Evolutionary conservation across 176 grass and related monocot genomes (phyloP), one percentile per base, ranked within the genome.

Genomic region (Oryza meridionalis): DNA sequence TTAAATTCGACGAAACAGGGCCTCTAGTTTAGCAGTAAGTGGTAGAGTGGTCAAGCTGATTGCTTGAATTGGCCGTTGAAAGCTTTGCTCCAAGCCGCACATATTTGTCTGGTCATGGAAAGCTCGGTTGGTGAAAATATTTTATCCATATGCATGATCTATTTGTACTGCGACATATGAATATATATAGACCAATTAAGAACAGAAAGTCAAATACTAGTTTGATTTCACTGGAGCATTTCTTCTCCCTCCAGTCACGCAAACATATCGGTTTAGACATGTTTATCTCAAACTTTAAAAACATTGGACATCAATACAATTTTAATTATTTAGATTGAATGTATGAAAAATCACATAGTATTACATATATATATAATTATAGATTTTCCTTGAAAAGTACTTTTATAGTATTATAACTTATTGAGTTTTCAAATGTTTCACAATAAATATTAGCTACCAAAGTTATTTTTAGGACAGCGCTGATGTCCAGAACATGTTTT

Each of bases 51-150:
- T 25, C 66, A 42, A 3, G 11, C 50, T 27, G 17, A 22, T 12
- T 62, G 35, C 62, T 51, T n/a, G 31, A 69, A 73, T 72, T 5
- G 25, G 21, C 42, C 8, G 3, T 43, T 53, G 40, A 73, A 65
- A 65, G 65, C 35, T 78, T 21, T 71, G 75, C 38, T 25, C 59
- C 32, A 21, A 3, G 4, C 38, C 40, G 4, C 40, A 79, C 67
- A 9, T 19, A 85, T 33, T 49, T 85, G n/a, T 67, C 44, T 65
- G 1, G 0, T 73, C 69, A 43, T 73, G 22, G 61, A 58, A 75
- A 50, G 29, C 62, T n/a, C 12, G 0, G 29, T 70, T 73, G 31
- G 68, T 79, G 55, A 69, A 73, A 65, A 33, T 24, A 67, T 26
- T 24, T 51, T 29, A 38, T 25, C 44, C 78, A 69, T 62, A 11